A percentile compares a stretch with the other conserved stretches of the same genome.
Conservation (phyloP, 495 filamentous ascomycete genomes). For the Baudoinia panamericana region DNA sequence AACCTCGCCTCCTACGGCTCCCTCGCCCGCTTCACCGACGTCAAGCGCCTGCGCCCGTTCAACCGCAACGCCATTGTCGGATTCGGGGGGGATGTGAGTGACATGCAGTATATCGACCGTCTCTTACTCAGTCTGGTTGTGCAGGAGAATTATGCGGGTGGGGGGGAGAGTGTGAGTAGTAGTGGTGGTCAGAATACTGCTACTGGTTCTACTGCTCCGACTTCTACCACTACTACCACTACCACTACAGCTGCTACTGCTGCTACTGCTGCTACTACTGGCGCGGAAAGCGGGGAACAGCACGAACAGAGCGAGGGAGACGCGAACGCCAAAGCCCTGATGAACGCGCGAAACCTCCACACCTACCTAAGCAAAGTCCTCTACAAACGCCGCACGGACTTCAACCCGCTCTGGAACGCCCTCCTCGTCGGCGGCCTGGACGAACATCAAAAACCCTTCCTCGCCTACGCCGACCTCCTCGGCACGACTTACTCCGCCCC, state of each 20-base stretch:
- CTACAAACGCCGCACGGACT: constrained; percentile 84
- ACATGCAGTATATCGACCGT: constrained; percentile 97
- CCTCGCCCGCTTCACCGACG: constrained; percentile 88
- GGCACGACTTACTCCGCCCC: constrained; percentile 83
- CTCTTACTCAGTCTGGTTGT: constrained; percentile 74
- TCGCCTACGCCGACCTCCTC: constrained; percentile 78
- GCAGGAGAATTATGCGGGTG: constrained; percentile 63
- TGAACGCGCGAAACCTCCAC: constrained; percentile 88
- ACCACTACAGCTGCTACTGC: too few species aligned
- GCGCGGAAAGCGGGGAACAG: not conserved
- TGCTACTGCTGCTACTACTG: too few species aligned
- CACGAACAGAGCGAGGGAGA: not conserved
- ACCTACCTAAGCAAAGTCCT: constrained; percentile 88
- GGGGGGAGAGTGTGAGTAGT: too few species aligned
- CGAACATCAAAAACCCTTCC: constrained; percentile 64
- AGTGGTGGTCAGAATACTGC: too few species aligned
- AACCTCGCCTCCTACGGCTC: constrained; percentile 97
- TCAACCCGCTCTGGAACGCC: constrained; percentile 96
- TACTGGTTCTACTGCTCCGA: too few species aligned
- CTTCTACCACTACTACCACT: too few species aligned
- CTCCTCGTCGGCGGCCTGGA: constrained; percentile 83
- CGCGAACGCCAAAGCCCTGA: constrained; percentile 31
- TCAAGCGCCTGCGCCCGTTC: constrained; percentile 78
- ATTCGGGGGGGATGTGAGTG: constrained; percentile 87
- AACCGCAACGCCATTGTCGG: constrained; percentile 61